These are phyloP conservation scores for Torulaspora quercuum DNA, from an alignment of 805 yeast species.

Conservation along the genomic window DNA sequence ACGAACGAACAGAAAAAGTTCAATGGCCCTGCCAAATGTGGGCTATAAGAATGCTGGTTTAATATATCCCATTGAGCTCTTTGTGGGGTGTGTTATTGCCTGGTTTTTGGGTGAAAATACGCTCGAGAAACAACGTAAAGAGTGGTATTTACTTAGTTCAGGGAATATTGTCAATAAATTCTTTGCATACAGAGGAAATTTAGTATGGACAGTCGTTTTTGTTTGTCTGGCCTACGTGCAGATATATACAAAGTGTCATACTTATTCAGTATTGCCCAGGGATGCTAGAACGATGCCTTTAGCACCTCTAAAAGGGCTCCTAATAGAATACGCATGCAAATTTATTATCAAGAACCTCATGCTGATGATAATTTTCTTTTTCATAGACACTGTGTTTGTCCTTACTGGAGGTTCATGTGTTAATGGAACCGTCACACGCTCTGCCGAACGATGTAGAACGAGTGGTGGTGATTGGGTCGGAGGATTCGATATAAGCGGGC, in stretches of 20 bases:
- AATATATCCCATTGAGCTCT: constrained; percentile 21
- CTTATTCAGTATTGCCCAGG: constrained; percentile 17
- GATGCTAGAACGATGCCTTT: constrained; percentile 9
- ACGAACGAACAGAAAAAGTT: too few species aligned
- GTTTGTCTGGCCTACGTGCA: constrained; percentile 22
- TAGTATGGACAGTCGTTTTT: constrained; percentile 31
- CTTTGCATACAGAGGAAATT: constrained; percentile 40
- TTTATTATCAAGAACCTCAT: constrained; percentile 26
- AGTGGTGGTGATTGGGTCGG: constrained; percentile 43
- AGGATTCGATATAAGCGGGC: constrained; percentile 56
- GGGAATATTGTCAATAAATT: constrained; percentile 32
- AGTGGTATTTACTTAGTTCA: constrained; percentile 28
- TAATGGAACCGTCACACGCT: constrained; percentile 20
- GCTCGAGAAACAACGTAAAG: constrained; percentile 20
- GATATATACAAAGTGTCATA: constrained; percentile 12
- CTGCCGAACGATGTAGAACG: constrained; percentile 35
- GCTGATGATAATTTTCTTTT: constrained; percentile 26
- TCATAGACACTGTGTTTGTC: constrained; percentile 36
- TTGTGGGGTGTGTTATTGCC: constrained; percentile 23
- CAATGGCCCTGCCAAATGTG: constrained; percentile 4
- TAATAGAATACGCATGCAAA: constrained; percentile 28
- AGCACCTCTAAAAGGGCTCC: constrained; percentile 5
- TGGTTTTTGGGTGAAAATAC: constrained; percentile 19
- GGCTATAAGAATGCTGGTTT: constrained; percentile 7
- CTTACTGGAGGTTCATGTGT: constrained; percentile 38